These are phyloP conservation scores for Mucor circinelloides DNA, from an alignment of 371 early-diverging fungal species.

Conservation along the genomic window DNA sequence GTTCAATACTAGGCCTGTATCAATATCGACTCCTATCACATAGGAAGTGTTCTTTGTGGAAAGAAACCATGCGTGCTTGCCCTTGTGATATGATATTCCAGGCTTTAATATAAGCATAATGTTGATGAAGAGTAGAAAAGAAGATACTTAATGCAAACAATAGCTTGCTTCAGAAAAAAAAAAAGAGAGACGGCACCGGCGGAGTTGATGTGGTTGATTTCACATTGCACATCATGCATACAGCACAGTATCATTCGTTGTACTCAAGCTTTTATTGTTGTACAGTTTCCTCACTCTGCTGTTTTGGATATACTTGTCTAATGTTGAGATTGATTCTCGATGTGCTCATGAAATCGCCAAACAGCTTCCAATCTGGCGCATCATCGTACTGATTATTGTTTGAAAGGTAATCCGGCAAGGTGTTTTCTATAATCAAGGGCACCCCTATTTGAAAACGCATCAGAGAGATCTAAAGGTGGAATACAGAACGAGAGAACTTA, in stretches of 20 bases:
- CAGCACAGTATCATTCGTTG: too few species aligned
- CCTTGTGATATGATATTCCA: constrained; percentile 29
- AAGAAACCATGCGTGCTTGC: constrained; percentile 34
- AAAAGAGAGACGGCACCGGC: too few species aligned
- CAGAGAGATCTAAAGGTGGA: not conserved
- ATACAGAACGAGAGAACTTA: constrained; percentile 24
- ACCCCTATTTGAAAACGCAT: constrained; percentile 17
- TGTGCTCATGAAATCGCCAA: constrained; percentile 59
- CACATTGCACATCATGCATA: too few species aligned
- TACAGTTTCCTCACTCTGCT: not conserved
- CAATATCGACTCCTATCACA: constrained; percentile 30
- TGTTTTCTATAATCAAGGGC: constrained; percentile 29
- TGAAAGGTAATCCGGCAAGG: constrained; percentile 32
- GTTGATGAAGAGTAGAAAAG: not conserved
- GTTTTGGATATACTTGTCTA: constrained; percentile 30
- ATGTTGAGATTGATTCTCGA: constrained; percentile 65
- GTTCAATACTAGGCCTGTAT: constrained; percentile 28
- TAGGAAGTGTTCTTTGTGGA: constrained; percentile 34
- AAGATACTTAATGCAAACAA: too few species aligned
- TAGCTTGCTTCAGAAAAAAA: too few species aligned
- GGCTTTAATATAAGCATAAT: constrained; percentile 2
- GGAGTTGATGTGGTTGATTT: too few species aligned
- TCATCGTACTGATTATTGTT: constrained; percentile 13
- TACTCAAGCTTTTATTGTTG: not conserved
- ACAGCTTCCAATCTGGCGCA: constrained; percentile 56